Percentiles rank a stretch among this genome's conserved stretches.
phyloP scores from a whole-genome alignment of 441 rosid species.

The Sinapis alba region DNA sequence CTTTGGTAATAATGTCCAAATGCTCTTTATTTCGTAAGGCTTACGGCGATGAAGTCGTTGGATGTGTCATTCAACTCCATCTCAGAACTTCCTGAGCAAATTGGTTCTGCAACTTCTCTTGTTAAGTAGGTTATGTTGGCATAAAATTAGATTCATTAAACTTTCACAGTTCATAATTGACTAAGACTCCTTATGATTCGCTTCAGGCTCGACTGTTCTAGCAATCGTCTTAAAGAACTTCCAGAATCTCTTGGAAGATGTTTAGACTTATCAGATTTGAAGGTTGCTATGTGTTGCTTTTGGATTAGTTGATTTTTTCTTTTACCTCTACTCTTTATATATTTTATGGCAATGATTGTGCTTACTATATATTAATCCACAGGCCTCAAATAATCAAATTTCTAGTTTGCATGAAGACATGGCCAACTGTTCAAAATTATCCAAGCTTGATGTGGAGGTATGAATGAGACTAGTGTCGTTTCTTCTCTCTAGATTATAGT shows the following conservation, averaged over 20 bases:
- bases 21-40: constrained; percentile 57
- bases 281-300: constrained; percentile 54
- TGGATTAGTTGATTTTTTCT: constrained; percentile 20
- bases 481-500: not conserved
- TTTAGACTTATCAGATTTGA: constrained; percentile 70
- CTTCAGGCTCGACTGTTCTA: constrained; percentile 87
- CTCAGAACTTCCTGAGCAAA: constrained; percentile 65
- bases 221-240: constrained; percentile 73
- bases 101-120: constrained; percentile 79
- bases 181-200: constrained; percentile 31
- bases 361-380: constrained; percentile 20
- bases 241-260: constrained; percentile 83
- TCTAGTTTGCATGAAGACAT: constrained; percentile 74
- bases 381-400: constrained; percentile 82
- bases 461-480: constrained; percentile 58
- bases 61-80: constrained; percentile 80
- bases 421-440: constrained; percentile 66
- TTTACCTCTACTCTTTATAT: not conserved
- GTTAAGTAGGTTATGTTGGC: constrained; percentile 66
- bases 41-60: constrained; percentile 74
- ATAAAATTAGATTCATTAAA: not conserved
- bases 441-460: constrained; percentile 91
- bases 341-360: constrained; percentile 7
- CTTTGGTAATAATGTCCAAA: constrained; percentile 7
- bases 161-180: constrained; percentile 1